Evolutionary conservation across 2,329 filamentous ascomycete genomes (phyloP).

Genomic region (Arthrobotrys musiformis): DNA sequence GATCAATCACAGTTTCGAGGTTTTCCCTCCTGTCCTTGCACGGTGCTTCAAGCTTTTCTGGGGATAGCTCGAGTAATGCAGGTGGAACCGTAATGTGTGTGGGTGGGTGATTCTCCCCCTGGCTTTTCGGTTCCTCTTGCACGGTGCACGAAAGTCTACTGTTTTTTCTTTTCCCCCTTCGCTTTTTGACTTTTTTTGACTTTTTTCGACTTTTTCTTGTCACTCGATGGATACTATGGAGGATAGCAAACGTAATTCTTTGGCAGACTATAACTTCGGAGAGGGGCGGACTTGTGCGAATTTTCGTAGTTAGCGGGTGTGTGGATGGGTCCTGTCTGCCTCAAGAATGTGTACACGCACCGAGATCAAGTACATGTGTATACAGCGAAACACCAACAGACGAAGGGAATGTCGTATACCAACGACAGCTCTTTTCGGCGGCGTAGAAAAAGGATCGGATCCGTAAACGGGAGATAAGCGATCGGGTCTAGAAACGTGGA

Average conservation of each 20-base stretch:
- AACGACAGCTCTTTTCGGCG: constrained; percentile 28
- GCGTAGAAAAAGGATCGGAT: constrained; percentile 31
- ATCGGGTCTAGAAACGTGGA: constrained; percentile 54
- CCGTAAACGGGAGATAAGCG: constrained; percentile 54
- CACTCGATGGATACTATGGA: background rate
- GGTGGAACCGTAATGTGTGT: constrained; percentile 2
- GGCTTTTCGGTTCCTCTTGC: constrained; percentile 11
- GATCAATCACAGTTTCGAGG: constrained; percentile 25
- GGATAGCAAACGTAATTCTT: constrained; percentile 6
- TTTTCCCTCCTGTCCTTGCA: constrained; percentile 47
- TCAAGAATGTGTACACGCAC: background rate
- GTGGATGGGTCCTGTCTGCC: background rate
- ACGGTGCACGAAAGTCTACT: background rate
- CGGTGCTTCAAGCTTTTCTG: constrained; percentile 29
- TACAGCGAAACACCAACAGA: constrained; percentile 11
- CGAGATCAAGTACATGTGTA: too few relatives aligned
- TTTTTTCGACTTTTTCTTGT: background rate
- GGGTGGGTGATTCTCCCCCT: constrained; percentile 28
- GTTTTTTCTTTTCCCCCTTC: background rate
- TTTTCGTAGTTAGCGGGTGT: background rate
- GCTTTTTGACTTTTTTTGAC: constrained; percentile 5
- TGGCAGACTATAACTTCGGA: background rate
- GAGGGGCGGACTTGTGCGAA: background rate
- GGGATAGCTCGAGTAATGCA: constrained; percentile 35
- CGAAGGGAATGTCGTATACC: constrained; percentile 1